A percentile compares a stretch with the other conserved stretches of the same genome.
These are phyloP conservation scores for Arthrocladium fulminans DNA, from an alignment of 2,329 filamentous ascomycete species.

Conservation along the genomic window DNA sequence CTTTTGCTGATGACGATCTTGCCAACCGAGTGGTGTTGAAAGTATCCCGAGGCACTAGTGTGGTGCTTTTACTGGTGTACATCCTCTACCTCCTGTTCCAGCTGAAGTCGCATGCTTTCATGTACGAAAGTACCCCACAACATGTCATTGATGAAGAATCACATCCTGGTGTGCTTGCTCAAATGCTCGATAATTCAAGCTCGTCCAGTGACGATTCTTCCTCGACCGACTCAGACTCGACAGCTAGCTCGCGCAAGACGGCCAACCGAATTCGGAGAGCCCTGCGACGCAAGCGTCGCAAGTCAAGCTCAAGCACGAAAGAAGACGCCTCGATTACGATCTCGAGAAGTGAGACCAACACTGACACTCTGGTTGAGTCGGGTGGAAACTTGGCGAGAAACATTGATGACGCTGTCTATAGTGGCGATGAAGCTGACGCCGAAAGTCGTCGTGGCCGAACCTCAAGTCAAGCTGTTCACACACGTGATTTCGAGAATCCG, in stretches of 20 bases:
- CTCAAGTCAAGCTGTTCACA: conserved; percentile 19
- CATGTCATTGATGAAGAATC: conserved; percentile 88
- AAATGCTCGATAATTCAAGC: conserved; percentile 66
- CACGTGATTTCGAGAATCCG: conserved; percentile 42
- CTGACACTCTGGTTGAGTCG: conserved; percentile 9
- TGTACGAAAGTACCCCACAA: conserved; percentile 88
- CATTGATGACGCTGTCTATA: conserved; percentile 27
- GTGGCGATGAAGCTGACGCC: conserved; percentile 48
- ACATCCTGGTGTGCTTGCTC: conserved; percentile 72
- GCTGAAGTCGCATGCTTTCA: conserved; percentile 81
- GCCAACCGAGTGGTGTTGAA: conserved; percentile 67
- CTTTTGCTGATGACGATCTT: conserved; percentile 54
- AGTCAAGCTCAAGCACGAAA: conserved; percentile 64
- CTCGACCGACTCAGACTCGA: conserved; percentile 58
- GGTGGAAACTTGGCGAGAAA: conserved; percentile 13
- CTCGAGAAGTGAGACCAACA: conserved; percentile 23
- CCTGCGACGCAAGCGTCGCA: conserved; percentile 62
- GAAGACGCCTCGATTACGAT: conserved; percentile 45
- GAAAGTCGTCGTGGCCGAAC: conserved; percentile 25
- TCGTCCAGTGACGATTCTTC: conserved; percentile 48
- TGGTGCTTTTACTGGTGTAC: conserved; percentile 74
- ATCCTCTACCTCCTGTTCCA: conserved; percentile 79
- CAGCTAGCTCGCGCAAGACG: conserved; percentile 60
- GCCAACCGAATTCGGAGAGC: conserved; percentile 67
- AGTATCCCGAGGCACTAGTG: conserved; percentile 81